phyloP scores from a whole-genome alignment of 306 rosid species.

The Begonia peltatifolia region DNA sequence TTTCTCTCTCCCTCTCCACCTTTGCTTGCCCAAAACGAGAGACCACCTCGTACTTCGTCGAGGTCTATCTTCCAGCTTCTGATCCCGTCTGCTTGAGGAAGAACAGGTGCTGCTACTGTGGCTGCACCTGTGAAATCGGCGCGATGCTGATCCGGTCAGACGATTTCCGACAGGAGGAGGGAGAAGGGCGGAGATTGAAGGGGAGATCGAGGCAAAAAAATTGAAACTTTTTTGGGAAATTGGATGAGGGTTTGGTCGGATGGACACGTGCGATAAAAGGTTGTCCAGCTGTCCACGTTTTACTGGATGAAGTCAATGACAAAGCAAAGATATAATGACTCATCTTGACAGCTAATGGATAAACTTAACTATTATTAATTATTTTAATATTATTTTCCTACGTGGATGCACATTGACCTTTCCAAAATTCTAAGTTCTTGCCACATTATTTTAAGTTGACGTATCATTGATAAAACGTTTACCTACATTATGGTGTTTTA shows the following conservation, averaged over 20 bases:
- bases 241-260: conserved; percentile 22
- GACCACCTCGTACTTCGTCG: too few species aligned
- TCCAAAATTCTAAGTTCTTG: too few species aligned
- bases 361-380: conserved; percentile 15
- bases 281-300: conserved; percentile 41
- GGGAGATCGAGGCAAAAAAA: background rate
- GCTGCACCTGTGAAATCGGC: conserved; percentile 7
- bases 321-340: conserved; percentile 34
- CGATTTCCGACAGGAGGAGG: conserved; percentile 16
- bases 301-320: conserved; percentile 40
- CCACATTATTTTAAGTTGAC: too few species aligned
- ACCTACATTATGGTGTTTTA: too few species aligned
- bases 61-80: too few species aligned
- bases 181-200: background rate
- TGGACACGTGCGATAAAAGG: conserved; percentile 39
- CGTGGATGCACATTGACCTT: background rate
- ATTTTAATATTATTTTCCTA: background rate
- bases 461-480: too few species aligned
- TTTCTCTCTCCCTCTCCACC: background rate
- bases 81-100: too few species aligned
- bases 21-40: background rate
- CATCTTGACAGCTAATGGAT: conserved; percentile 43
- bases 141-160: conserved; percentile 19
- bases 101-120: background rate
- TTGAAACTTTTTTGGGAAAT: background rate